These are phyloP conservation scores for Candida pini DNA, from an alignment of 805 yeast species.

Conservation along the genomic window DNA sequence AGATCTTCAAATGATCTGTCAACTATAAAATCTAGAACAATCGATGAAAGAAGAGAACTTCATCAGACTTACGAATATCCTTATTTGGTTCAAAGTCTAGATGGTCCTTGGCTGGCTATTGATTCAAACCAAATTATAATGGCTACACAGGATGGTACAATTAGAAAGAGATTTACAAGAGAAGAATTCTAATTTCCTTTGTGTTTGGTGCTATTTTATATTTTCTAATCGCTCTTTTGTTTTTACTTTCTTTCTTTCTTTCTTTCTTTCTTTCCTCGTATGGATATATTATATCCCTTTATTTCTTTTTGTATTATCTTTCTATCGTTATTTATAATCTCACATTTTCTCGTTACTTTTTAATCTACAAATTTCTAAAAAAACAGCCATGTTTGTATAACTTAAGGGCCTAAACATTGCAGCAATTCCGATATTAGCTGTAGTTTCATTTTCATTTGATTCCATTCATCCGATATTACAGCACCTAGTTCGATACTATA, in stretches of 20 bases:
- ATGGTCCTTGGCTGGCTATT: conserved; percentile 79
- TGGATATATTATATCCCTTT: too few species aligned
- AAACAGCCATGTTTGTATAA: too few species aligned
- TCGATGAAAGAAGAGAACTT: conserved; percentile 74
- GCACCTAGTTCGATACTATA: conserved; percentile 15
- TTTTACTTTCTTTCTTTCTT: background rate
- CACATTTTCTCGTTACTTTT: too few species aligned
- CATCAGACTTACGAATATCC: conserved; percentile 77
- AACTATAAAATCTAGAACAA: conserved; percentile 39
- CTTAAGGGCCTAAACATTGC: conserved; percentile 4
- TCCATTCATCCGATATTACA: conserved; percentile 21
- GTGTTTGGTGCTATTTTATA: conserved; percentile 2
- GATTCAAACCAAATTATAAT: conserved; percentile 51
- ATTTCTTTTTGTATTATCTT: too few species aligned
- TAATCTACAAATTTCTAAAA: too few species aligned
- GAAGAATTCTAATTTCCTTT: conserved; percentile 20
- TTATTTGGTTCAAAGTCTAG: conserved; percentile 58
- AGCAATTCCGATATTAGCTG: conserved; percentile 19
- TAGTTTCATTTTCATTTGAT: conserved; percentile 19
- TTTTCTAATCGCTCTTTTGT: conserved; percentile 1
- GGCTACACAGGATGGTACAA: conserved; percentile 35
- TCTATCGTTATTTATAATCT: too few species aligned
- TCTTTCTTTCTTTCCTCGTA: background rate
- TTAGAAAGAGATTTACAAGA: conserved; percentile 23
- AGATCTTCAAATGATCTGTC: conserved; percentile 1